Percentiles rank a stretch among this genome's conserved stretches.
These are phyloP conservation scores for Cadophora malorum DNA, from an alignment of 2,329 filamentous ascomycete species.

Conservation along the genomic window DNA sequence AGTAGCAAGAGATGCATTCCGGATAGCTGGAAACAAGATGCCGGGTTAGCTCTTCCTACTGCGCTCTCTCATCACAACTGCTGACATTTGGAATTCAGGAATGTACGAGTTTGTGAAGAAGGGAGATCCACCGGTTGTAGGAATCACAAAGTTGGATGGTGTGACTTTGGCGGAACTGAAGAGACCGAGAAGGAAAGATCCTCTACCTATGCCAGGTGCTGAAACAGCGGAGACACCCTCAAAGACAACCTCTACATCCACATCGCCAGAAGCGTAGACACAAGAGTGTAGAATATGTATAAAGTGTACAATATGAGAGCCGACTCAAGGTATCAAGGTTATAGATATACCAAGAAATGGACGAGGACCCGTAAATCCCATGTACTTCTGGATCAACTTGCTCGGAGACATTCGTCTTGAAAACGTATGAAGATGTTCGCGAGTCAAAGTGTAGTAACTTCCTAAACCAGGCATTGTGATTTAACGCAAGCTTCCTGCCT, in stretches of 20 bases:
- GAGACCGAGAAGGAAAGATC: conserved; percentile 67
- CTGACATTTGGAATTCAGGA: conserved; percentile 54
- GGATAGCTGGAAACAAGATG: conserved; percentile 92
- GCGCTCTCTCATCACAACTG: not conserved
- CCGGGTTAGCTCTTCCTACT: conserved; percentile 67
- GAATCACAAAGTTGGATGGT: conserved; percentile 86
- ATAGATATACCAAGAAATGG: not conserved
- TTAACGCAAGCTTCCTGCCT: not conserved
- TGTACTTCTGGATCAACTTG: not conserved
- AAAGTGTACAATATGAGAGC: conserved; percentile 22
- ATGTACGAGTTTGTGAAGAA: conserved; percentile 94
- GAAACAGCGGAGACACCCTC: conserved; percentile 19
- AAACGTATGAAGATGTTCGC: not conserved
- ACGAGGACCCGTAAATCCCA: not conserved
- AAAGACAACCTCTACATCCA: conserved; percentile 37
- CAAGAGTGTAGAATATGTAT: not conserved
- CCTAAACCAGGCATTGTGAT: not conserved
- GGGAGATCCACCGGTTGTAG: conserved; percentile 87
- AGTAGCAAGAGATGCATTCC: conserved; percentile 90
- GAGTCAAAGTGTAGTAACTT: not conserved
- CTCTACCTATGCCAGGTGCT: conserved; percentile 32
- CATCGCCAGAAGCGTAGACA: conserved; percentile 39
- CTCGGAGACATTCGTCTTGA: not conserved
- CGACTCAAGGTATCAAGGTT: not conserved
- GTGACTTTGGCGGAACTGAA: conserved; percentile 84